Evolutionary conservation across 371 early-diverging fungal species (phyloP), one percentile per base, ranked within the genome.

Genomic region (Paraphysoderma sedebokerense): DNA sequence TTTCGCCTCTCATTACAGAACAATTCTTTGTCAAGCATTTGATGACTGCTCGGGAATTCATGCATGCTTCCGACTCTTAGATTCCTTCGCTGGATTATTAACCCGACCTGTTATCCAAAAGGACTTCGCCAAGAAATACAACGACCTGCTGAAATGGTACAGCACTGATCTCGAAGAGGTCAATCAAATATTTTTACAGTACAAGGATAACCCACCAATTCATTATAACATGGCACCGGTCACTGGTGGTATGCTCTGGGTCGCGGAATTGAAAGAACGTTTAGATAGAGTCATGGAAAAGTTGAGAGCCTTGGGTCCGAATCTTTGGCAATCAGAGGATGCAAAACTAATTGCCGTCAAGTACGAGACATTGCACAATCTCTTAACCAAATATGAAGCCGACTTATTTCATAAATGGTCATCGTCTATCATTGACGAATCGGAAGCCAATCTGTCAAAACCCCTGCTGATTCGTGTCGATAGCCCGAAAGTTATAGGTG

Each of bases 171-270:
- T 74, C 26, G 75, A 70, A 33, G 67, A 66, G 5, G 73, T 72
- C 24, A 51, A 51, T 24, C 44, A 29, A 17, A 66, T 72, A 12
- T 71, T 74, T 39, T 33, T 58, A 32, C 54, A 58, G 36, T 57
- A 54, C 53, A 61, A 62, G 50, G 63, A 59, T n/a, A 27, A 55
- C 20, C 71, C 71, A 11, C 72, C 72, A 11, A 72, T 74, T 36
- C 75, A 74, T 53, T 68, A 69, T 59, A 74, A 74, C 52, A 68
- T 72, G 71, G 68, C 75, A 2, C 75, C 75, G 0, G 63, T 73
- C 9, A 72, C 75, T 2, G 75, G 75, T 8, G 65, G 68, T 11
- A 61, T 74, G 8, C 60, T 63, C 7, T 74, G 75, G 75, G 49
- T 59, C 17, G 62, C 64, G 50, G 75, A 74, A 57, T 50, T 74